phyloP scores from a whole-genome alignment of 257 asterid genomes.

The Lycium ferocissimum region DNA sequence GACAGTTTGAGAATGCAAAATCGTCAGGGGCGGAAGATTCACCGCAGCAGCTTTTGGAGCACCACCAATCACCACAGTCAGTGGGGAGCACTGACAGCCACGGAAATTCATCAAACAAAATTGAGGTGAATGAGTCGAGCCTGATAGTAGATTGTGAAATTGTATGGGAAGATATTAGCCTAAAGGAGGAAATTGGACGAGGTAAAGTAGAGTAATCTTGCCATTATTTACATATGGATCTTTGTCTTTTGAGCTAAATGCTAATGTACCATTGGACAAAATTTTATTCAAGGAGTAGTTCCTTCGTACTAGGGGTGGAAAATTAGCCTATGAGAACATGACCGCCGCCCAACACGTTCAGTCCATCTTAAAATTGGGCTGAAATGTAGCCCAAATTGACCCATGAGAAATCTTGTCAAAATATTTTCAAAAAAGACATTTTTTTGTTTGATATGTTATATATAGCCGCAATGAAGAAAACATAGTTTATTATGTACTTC shows the following conservation, averaged over 20 bases:
- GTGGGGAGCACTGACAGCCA: constrained; percentile 30
- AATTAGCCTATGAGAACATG: too few relatives aligned
- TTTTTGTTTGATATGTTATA: too few relatives aligned
- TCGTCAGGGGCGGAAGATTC: neutral
- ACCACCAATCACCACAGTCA: constrained; percentile 37
- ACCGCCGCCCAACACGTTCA: too few relatives aligned
- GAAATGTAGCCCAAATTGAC: too few relatives aligned
- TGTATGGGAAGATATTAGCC: constrained; percentile 69
- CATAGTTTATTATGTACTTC: too few relatives aligned
- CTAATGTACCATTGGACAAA: neutral
- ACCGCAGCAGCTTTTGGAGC: neutral
- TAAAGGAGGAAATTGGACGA: constrained; percentile 69
- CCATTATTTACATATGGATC: neutral
- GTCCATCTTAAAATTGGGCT: too few relatives aligned
- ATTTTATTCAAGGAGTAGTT: neutral
- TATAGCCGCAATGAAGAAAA: too few relatives aligned
- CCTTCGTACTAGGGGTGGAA: neutral
- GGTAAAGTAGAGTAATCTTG: constrained; percentile 46
- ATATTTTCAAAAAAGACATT: too few relatives aligned
- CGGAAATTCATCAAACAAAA: constrained; percentile 45
- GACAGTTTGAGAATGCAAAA: neutral
- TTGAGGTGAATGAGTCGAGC: constrained; percentile 44
- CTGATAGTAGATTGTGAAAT: constrained; percentile 47
- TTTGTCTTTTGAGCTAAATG: neutral
- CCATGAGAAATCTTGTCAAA: too few relatives aligned